Conservation (phyloP, 768 basidiomycete genomes). For the Omphalotus guepiniiformis region DNA sequence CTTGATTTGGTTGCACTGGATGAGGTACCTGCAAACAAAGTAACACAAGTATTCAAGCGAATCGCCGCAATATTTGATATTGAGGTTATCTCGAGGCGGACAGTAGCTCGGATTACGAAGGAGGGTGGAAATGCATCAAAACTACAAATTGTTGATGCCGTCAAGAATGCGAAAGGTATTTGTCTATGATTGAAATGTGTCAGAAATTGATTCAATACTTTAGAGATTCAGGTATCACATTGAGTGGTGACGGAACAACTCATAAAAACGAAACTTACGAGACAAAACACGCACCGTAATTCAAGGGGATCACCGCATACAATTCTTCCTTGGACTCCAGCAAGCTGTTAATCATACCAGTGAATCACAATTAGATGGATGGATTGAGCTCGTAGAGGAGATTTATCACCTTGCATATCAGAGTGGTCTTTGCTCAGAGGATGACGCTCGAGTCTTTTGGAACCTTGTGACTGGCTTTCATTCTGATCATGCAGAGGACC, state of each 20-base stretch:
- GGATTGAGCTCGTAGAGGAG: slow-evolving; percentile 8
- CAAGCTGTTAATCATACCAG: slow-evolving; percentile 16
- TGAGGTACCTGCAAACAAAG: neutral
- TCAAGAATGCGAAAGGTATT: neutral
- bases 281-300: neutral
- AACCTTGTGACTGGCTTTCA: slow-evolving; percentile 12
- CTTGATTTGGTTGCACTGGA: neutral
- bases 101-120: neutral
- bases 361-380: slow-evolving; percentile 15
- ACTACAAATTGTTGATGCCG: neutral
- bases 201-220: neutral
- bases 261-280: slow-evolving; percentile 3
- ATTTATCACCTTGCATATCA: slow-evolving; percentile 6
- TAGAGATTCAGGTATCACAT: neutral
- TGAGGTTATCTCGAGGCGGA: neutral
- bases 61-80: neutral
- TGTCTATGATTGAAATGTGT: neutral
- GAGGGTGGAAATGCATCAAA: slow-evolving; percentile 3
- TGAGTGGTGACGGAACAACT: slow-evolving; percentile 1
- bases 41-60: neutral
- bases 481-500: slow-evolving; percentile 23
- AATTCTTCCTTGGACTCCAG: neutral
- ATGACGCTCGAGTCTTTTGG: slow-evolving; percentile 11
- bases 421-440: no score
- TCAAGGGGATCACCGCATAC: neutral